These are phyloP conservation scores for Stephania yunnanensis DNA, from an alignment of 164 flowering plant species.

Conservation along the genomic window DNA sequence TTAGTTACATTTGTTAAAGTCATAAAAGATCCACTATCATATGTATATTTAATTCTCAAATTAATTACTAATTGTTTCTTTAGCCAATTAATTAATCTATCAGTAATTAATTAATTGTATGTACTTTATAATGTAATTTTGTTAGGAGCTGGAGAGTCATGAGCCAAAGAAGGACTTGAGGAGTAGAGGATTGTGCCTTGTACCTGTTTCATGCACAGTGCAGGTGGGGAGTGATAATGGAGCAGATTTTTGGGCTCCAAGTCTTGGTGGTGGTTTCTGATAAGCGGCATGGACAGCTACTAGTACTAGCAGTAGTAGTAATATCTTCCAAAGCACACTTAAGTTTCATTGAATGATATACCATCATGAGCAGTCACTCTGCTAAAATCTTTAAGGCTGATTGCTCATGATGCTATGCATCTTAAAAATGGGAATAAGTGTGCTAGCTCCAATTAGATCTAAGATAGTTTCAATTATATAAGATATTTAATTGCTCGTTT, in stretches of 20 bases:
- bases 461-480: no score
- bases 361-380: constrained; percentile 40
- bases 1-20: no score
- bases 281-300: constrained; percentile 8
- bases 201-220: constrained; percentile 64
- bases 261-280: constrained; percentile 48
- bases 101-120: not conserved
- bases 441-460: not conserved
- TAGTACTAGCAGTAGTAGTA: not conserved
- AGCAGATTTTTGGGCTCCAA: constrained; percentile 83
- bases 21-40: no score
- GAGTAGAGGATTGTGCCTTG: constrained; percentile 82
- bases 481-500: no score
- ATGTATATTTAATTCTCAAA: not conserved
- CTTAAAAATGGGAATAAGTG: constrained; percentile 13
- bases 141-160: constrained; percentile 28
- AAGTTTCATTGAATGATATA: constrained; percentile 35
- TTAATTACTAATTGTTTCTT: not conserved
- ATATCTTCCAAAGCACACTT: constrained; percentile 13
- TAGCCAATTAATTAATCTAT: no score
- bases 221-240: constrained; percentile 78
- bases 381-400: constrained; percentile 60
- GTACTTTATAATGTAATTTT: not conserved
- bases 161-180: constrained; percentile 57
- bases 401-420: constrained; percentile 84